Conservation (phyloP, 2,329 filamentous ascomycete genomes). For the Aspergillus neotritici region DNA sequence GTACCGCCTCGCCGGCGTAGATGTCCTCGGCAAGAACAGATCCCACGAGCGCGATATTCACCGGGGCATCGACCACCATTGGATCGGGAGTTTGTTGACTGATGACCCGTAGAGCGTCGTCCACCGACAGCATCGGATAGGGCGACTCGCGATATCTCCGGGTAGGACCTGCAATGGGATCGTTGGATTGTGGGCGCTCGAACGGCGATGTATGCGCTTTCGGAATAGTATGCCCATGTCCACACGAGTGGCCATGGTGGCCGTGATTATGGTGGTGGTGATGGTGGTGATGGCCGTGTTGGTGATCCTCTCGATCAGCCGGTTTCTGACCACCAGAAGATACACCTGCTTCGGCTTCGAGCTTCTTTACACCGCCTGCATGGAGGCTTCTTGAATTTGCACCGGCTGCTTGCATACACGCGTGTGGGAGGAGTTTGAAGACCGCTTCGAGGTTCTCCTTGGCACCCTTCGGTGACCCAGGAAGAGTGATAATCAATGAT, state of each 20-base stretch:
- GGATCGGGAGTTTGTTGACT: constrained; percentile 65
- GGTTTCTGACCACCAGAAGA: constrained; percentile 15
- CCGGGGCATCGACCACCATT: constrained; percentile 51
- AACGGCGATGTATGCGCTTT: constrained; percentile 67
- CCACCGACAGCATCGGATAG: constrained; percentile 84
- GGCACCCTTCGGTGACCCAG: constrained; percentile 91
- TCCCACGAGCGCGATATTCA: constrained; percentile 64
- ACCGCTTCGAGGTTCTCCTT: constrained; percentile 87
- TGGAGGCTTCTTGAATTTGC: constrained; percentile 75
- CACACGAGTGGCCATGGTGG: constrained; percentile 53
- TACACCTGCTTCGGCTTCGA: constrained; percentile 77
- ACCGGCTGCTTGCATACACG: constrained; percentile 83
- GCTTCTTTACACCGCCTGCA: constrained; percentile 70
- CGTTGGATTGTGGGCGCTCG: constrained; percentile 54
- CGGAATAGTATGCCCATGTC: constrained; percentile 58
- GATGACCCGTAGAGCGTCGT: constrained; percentile 71
- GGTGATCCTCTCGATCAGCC: constrained; percentile 16
- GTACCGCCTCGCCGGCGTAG: constrained; percentile 72
- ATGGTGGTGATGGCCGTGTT: constrained; percentile 32
- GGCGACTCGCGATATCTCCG: constrained; percentile 77
- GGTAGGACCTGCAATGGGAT: constrained; percentile 55
- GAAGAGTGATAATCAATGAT: constrained; percentile 79
- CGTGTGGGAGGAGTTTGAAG: constrained; percentile 85
- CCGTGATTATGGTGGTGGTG: constrained; percentile 47
- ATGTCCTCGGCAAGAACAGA: constrained; percentile 79